Percentiles rank a stretch among this genome's conserved stretches.
These are phyloP conservation scores for Zoysia matrella DNA, from an alignment of 202 grass and related monocot species.

Conservation along the genomic window DNA sequence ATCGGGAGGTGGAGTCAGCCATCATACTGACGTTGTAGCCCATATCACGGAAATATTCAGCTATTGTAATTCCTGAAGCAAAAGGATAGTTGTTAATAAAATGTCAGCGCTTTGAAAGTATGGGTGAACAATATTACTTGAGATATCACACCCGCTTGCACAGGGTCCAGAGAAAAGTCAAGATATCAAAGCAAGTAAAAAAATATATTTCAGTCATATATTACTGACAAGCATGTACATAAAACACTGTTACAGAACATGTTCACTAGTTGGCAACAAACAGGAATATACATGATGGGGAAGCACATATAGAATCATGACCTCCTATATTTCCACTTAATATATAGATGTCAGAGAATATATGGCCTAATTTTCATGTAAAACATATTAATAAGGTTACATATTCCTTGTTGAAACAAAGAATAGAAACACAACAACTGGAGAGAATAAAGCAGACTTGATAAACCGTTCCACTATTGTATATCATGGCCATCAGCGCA, in stretches of 20 bases:
- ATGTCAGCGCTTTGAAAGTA: neutral
- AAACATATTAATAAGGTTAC: neutral
- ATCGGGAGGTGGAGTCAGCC: conserved; percentile 94
- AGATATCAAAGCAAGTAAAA: no score
- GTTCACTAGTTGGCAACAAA: neutral
- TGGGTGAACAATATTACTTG: no score
- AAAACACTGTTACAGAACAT: conserved; percentile 14
- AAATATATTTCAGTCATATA: no score
- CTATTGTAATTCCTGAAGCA: conserved; percentile 12
- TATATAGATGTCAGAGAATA: neutral
- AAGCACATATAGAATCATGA: neutral
- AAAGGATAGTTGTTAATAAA: conserved; percentile 24
- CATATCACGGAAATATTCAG: conserved; percentile 85
- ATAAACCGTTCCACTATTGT: neutral
- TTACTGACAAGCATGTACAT: no score
- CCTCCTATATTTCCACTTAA: neutral
- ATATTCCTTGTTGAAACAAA: neutral
- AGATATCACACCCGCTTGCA: no score
- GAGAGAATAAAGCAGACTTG: neutral
- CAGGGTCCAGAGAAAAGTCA: no score
- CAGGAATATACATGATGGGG: neutral
- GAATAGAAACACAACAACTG: conserved; percentile 1
- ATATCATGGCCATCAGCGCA: neutral
- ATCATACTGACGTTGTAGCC: conserved; percentile 98
- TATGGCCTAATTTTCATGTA: neutral